Conservation (phyloP, 2,329 filamentous ascomycete species). For the Hypoxylon sp. region DNA sequence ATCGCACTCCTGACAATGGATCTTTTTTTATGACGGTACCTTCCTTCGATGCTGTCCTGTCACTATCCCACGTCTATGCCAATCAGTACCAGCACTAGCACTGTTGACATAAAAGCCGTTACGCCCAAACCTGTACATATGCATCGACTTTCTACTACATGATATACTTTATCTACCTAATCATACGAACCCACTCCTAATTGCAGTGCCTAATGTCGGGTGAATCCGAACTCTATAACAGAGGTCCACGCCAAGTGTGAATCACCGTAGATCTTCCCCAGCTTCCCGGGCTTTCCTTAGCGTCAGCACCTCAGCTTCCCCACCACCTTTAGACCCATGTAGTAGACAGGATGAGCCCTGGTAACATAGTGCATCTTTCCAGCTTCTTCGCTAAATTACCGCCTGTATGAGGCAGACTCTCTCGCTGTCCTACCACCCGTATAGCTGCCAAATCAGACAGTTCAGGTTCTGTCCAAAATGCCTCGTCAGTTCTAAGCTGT, state of each 20-base stretch:
- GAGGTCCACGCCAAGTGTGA: background rate
- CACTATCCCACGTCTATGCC: background rate
- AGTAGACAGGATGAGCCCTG: background rate
- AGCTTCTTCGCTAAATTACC: background rate
- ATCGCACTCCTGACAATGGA: background rate
- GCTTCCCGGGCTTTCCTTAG: constrained; percentile 3
- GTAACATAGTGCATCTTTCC: background rate
- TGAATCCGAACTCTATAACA: background rate
- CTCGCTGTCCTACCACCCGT: constrained; percentile 5
- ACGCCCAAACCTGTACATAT: background rate
- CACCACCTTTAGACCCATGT: constrained; percentile 1
- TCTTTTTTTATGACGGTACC: background rate
- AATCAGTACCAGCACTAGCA: background rate
- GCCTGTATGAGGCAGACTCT: background rate
- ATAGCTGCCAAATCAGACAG: constrained; percentile 2
- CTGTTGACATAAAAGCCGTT: background rate
- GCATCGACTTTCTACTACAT: background rate
- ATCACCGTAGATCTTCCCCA: background rate
- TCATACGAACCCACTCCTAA: background rate
- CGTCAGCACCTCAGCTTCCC: constrained; percentile 6
- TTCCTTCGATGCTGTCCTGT: background rate
- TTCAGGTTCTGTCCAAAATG: background rate
- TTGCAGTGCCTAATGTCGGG: background rate
- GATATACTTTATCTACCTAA: background rate
- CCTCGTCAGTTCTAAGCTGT: background rate